phyloP scores from a whole-genome alignment of 1,284 basidiomycete species.

The Ceratobasidium sp. region DNA sequence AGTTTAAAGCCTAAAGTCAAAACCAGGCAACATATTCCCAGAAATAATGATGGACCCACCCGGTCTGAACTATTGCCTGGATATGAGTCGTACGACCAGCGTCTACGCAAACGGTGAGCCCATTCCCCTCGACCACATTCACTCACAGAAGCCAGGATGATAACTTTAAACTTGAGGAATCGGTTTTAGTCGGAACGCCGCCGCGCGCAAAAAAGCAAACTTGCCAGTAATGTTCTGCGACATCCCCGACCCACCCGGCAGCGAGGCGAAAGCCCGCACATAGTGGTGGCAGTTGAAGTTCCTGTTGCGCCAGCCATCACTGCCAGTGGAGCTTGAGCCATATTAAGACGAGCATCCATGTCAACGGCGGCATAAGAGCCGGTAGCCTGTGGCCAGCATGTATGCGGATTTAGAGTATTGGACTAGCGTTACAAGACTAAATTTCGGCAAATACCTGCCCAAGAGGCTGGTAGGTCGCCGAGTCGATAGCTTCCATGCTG shows the following conservation, averaged over 20 bases:
- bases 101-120: conserved; percentile 60
- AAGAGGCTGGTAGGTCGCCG: conserved; percentile 77
- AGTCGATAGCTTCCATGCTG: conserved; percentile 79
- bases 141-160: conserved; percentile 69
- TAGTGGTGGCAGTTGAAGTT: background rate
- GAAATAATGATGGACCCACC: conserved; percentile 34
- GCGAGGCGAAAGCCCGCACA: conserved; percentile 3
- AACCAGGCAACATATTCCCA: background rate
- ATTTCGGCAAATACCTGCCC: conserved; percentile 78
- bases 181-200: conserved; percentile 74
- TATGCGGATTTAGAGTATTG: background rate
- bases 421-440: conserved; percentile 63
- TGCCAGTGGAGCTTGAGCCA: background rate
- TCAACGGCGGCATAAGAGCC: conserved; percentile 60
- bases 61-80: conserved; percentile 53
- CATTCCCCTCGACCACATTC: background rate
- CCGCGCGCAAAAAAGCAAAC: conserved; percentile 68
- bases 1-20: background rate
- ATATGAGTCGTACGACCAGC: conserved; percentile 63
- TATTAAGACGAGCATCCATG: background rate
- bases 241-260: conserved; percentile 16
- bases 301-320: background rate
- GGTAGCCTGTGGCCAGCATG: conserved; percentile 48
- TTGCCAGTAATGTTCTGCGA: conserved; percentile 27
- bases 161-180: conserved; percentile 74